Base-by-base conservation (phyloP, 768 basidiomycete genomes). In the Megacollybia marginata region DNA sequence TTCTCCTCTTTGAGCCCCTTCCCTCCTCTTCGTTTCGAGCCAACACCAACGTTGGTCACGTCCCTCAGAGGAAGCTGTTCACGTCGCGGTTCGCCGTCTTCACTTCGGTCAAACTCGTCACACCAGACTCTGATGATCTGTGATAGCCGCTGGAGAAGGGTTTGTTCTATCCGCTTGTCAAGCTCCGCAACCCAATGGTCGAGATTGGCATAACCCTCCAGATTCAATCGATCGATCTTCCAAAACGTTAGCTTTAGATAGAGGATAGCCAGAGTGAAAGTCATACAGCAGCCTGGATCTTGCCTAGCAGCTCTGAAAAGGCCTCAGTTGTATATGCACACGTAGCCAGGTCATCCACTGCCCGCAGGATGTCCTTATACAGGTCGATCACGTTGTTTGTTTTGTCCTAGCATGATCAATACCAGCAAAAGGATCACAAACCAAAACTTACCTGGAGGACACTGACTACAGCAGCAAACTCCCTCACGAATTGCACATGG, bases 141-240 rank as follows among this genome's bases (percentile, higher is more conserved):
- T 2, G 74, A 71, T 9, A 99, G 65, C 18, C 95, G 80, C 50
- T 82, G 79, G 15, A 87, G 68, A 0, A 98, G 71, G 47, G 92
- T 88, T 4, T 67, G 72, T 60, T 96, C 92, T 55, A 98, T 94
- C 53, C 83, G 79, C 55, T 82, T 78, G 62, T 88, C 85, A 42
- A 94, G 76, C 51, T 89, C 83, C 2, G 80, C 78, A 0, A 96
- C 92, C 85, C 96, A 98, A 46, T 83, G 76, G 57, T 97, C 95
- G 42, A 99, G 77, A 62, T 95, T 92, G 18, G 90, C 82, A 56
- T 95, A 99, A 13, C 96, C 95, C 62, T 98, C 95, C 54, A 99
- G 68, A 62, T 97, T 98, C 52, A 99, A 75, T 33, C 86, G 80
- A 66, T 98, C 96, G 53, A 97, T 92, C 86, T 93, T 50, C 13